Evolutionary conservation across 2,329 filamentous ascomycete species (phyloP), one percentile per base, ranked within the genome.

Genomic region (Fusarium nygamai): DNA sequence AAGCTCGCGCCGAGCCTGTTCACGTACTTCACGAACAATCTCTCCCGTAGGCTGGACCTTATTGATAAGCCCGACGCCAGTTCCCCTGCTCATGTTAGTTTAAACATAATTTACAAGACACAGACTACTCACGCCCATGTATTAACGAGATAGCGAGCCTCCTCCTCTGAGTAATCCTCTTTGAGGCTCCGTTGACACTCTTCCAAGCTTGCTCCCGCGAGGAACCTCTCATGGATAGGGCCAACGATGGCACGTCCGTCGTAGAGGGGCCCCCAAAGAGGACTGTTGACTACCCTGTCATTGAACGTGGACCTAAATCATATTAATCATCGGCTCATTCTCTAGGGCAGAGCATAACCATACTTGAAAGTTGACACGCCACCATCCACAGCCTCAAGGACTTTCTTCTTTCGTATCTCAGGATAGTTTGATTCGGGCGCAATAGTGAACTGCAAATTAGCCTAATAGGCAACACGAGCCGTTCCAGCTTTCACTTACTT

Each of bases 281-380:
- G 69, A 33, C 69, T 82, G 29, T 82, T 80, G 60, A 78, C 81
- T 67, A 87, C 78, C 34, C 82, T 77, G 64, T 87, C 85, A 70
- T 87, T 83, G 67, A 86, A 85, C 1, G 81, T 78, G 2, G 85
- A 83, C 44, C 81, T 83, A n/a, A 5, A 16, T 46, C 22, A 31
- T 33, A 27, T 68, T 31, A 73, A 58, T 24, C 22, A 60, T 38
- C 14, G 20, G 24, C 24, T 39, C 34, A 22, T 38, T 29, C 24
- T 39, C 20, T n/a, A 17, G 14, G 14, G 16, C 34, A 54, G 20
- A 29, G n/a, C 14, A 10, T 12, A 16, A 17, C 8, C 74, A 36
- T 76, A 87, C 84, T 88, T 88, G 63, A 86, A 76, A 0, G 86
- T 88, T 7, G 83, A 81, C 20, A 80, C 65, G 10, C 82, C 86